Evolutionary conservation across 1,139 yeast genomes (phyloP).

Genomic region (Yamadazyma songkhlaensis): DNA sequence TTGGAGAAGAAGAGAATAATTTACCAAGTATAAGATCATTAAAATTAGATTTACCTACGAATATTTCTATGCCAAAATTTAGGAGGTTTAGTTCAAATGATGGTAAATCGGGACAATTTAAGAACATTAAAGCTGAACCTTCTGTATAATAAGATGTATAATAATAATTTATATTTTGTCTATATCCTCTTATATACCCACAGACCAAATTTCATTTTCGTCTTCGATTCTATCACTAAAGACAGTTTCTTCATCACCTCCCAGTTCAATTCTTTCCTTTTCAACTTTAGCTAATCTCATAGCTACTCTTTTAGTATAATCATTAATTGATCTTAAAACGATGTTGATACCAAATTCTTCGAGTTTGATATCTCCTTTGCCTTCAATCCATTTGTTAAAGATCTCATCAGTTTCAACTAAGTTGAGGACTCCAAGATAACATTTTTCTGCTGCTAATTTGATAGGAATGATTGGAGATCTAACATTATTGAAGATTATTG

Average conservation of each 20-base stretch:
- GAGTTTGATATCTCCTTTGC: constrained; percentile 29
- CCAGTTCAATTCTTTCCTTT: constrained; percentile 81
- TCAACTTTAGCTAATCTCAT: constrained; percentile 79
- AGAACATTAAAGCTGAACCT: constrained; percentile 17
- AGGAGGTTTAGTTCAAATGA: constrained; percentile 19
- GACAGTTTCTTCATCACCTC: constrained; percentile 87
- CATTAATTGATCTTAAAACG: constrained; percentile 74
- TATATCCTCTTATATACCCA: constrained; percentile 40
- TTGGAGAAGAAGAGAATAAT: constrained; percentile 5
- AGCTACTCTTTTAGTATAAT: constrained; percentile 87
- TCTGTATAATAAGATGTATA: constrained; percentile 1
- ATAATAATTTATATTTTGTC: constrained; percentile 14
- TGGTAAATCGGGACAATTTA: constrained; percentile 22
- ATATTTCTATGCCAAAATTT: constrained; percentile 21
- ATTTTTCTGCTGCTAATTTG: constrained; percentile 92
- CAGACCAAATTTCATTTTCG: constrained; percentile 83
- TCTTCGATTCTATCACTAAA: constrained; percentile 85
- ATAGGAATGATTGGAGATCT: constrained; percentile 87
- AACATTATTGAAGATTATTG: constrained; percentile 77
- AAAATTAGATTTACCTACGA: constrained; percentile 47
- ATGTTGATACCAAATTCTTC: constrained; percentile 41
- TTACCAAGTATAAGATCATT: constrained; percentile 49
- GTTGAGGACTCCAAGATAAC: constrained; percentile 69
- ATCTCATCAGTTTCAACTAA: constrained; percentile 70
- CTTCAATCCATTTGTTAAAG: constrained; percentile 62